Conservation (phyloP, 768 basidiomycete genomes). For the Leccinum longicurvipes region DNA sequence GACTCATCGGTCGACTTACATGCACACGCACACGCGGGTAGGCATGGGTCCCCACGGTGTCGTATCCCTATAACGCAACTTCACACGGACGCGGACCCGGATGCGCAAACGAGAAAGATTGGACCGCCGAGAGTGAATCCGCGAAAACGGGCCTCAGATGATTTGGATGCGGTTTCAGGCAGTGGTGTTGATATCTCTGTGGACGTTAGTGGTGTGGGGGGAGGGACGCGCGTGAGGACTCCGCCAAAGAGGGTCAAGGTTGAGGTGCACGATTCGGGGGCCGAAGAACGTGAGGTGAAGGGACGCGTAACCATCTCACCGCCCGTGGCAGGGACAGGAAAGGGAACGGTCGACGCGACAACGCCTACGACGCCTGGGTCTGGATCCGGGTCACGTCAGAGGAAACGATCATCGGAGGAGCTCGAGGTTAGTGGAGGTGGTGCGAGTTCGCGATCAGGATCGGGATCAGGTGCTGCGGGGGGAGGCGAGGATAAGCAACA, state of each 20-base stretch:
- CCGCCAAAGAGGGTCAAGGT: conserved; percentile 42
- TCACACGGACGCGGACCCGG: background rate
- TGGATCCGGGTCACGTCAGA: conserved; percentile 23
- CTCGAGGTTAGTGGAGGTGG: conserved; percentile 29
- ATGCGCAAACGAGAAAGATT: conserved; percentile 6
- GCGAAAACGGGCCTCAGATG: conserved; percentile 37
- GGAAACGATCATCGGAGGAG: conserved; percentile 52
- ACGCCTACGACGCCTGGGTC: conserved; percentile 2
- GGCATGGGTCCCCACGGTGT: conserved; percentile 4
- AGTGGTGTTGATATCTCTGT: background rate
- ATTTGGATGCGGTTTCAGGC: conserved; percentile 24
- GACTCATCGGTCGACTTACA: conserved; percentile 14
- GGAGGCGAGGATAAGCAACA: conserved; percentile 20
- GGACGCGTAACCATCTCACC: background rate
- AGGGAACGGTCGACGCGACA: conserved; percentile 1
- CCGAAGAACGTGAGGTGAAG: conserved; percentile 9
- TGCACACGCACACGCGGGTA: background rate
- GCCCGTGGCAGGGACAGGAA: background rate
- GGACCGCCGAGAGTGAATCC: conserved; percentile 18
- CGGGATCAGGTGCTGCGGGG: background rate
- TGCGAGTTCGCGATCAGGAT: conserved; percentile 6
- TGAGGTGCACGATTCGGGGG: conserved; percentile 6
- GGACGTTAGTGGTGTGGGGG: background rate
- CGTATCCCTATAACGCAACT: background rate
- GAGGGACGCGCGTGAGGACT: conserved; percentile 25